phyloP scores from a whole-genome alignment of 2,329 filamentous ascomycete genomes.

The Cercospora sojina region DNA sequence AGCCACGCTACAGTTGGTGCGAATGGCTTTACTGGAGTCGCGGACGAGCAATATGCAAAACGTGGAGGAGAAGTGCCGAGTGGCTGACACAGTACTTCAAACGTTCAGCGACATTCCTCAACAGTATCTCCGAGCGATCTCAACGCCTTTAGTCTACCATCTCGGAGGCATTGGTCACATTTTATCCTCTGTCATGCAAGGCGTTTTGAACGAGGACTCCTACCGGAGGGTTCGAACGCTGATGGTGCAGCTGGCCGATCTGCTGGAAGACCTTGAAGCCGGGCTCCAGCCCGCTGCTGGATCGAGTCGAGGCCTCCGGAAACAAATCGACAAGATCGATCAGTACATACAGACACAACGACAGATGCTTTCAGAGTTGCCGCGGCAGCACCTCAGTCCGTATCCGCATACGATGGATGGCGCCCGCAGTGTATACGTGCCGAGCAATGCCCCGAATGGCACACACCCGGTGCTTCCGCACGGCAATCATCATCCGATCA shows the following conservation, averaged over 20 bases:
- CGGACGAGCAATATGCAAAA: slow-evolving; percentile 17
- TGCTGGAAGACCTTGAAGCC: slow-evolving; percentile 47
- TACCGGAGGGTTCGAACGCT: slow-evolving; percentile 46
- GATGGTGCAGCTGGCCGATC: slow-evolving; percentile 47
- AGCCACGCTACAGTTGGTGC: slow-evolving; percentile 50
- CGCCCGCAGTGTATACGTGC: background rate
- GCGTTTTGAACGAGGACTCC: slow-evolving; percentile 44
- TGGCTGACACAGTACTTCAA: slow-evolving; percentile 47
- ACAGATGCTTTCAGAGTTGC: slow-evolving; percentile 21
- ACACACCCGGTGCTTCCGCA: slow-evolving; percentile 1
- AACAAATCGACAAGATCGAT: slow-evolving; percentile 48
- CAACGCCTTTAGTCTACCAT: slow-evolving; percentile 51
- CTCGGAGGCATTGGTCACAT: slow-evolving; percentile 52
- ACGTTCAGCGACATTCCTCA: slow-evolving; percentile 47
- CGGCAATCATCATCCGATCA: slow-evolving; percentile 6
- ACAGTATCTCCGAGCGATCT: slow-evolving; percentile 50
- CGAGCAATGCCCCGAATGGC: slow-evolving; percentile 6
- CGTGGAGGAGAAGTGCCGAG: slow-evolving; percentile 48
- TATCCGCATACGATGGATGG: background rate
- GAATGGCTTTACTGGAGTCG: slow-evolving; percentile 46
- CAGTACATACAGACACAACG: slow-evolving; percentile 42
- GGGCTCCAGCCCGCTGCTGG: slow-evolving; percentile 43
- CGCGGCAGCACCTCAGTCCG: slow-evolving; percentile 1
- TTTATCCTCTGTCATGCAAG: slow-evolving; percentile 50
- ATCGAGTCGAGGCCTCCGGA: slow-evolving; percentile 43